phyloP scores from a whole-genome alignment of 176 grass and related monocot species.

The Musa itinerans region DNA sequence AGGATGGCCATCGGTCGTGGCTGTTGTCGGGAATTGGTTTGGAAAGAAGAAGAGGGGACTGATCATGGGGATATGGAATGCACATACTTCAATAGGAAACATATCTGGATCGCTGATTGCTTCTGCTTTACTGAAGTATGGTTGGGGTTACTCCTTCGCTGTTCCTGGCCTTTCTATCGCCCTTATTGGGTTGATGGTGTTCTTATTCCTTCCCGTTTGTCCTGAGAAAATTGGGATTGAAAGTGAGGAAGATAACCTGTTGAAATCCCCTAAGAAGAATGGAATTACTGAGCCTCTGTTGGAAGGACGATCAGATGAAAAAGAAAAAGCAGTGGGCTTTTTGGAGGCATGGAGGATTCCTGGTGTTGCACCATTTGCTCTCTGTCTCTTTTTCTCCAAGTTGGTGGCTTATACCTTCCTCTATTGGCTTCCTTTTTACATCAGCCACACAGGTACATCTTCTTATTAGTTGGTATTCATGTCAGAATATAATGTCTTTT shows the following conservation, averaged over 20 bases:
- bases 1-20: slow-evolving; percentile 10
- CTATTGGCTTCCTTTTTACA: slow-evolving; percentile 15
- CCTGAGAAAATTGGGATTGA: not conserved
- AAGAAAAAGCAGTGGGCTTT: slow-evolving; percentile 4
- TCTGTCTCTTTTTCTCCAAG: slow-evolving; percentile 19
- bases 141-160: slow-evolving; percentile 8
- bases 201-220: slow-evolving; percentile 9
- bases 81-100: slow-evolving; percentile 12
- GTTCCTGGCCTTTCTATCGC: slow-evolving; percentile 1
- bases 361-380: slow-evolving; percentile 12
- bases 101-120: slow-evolving; percentile 9
- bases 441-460: slow-evolving; percentile 10
- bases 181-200: not conserved
- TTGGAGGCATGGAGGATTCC: slow-evolving; percentile 16
- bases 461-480: not conserved
- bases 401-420: slow-evolving; percentile 18
- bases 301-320: not conserved
- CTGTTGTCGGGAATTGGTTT: slow-evolving; percentile 10
- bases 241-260: not conserved
- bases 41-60: slow-evolving; percentile 14
- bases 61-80: slow-evolving; percentile 21
- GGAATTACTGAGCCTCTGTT: not conserved
- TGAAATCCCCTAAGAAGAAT: not conserved
- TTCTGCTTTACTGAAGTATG: slow-evolving; percentile 4
- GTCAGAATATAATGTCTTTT: too few relatives aligned